A percentile compares a stretch with the other conserved stretches of the same genome.
phyloP scores from a whole-genome alignment of 2,329 filamentous ascomycete species.

The Trichoderma semiorbis region DNA sequence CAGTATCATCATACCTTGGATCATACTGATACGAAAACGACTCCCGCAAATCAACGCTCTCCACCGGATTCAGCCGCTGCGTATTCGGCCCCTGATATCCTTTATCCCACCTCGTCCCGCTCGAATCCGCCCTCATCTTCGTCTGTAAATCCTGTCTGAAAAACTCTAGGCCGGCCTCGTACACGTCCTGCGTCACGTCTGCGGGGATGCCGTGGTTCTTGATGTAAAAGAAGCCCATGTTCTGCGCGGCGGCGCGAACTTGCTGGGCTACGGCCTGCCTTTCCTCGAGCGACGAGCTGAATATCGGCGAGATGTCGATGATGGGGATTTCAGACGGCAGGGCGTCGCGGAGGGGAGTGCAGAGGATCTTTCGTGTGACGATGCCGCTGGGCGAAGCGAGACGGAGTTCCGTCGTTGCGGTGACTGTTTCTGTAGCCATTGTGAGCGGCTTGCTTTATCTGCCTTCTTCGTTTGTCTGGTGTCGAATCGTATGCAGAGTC shows the following conservation, averaged over 20 bases:
- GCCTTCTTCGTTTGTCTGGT: not conserved
- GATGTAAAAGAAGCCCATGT: slow-evolving; percentile 55
- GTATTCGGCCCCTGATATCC: slow-evolving; percentile 44
- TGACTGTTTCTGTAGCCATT: slow-evolving; percentile 13
- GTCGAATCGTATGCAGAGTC: not conserved
- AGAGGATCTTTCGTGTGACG: slow-evolving; percentile 35
- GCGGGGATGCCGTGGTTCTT: slow-evolving; percentile 46
- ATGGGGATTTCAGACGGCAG: slow-evolving; percentile 47
- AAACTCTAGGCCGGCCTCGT: slow-evolving; percentile 39
- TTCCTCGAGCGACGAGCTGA: slow-evolving; percentile 34
- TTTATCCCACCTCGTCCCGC: slow-evolving; percentile 42
- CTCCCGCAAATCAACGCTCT: slow-evolving; percentile 50
- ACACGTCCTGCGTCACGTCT: slow-evolving; percentile 29
- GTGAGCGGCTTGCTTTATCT: not conserved
- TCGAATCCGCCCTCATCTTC: slow-evolving; percentile 39
- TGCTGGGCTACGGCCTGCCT: slow-evolving; percentile 39
- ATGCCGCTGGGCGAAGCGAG: slow-evolving; percentile 38
- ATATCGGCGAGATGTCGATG: slow-evolving; percentile 46
- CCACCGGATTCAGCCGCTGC: slow-evolving; percentile 47
- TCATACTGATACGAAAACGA: slow-evolving; percentile 51
- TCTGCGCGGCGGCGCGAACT: slow-evolving; percentile 45
- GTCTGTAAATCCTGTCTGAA: slow-evolving; percentile 44
- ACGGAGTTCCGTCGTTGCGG: slow-evolving; percentile 30
- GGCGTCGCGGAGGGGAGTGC: slow-evolving; percentile 36
- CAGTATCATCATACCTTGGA: slow-evolving; percentile 47